Base-by-base conservation (phyloP, 2,329 filamentous ascomycete species). In the Sarocladium kiliense region DNA sequence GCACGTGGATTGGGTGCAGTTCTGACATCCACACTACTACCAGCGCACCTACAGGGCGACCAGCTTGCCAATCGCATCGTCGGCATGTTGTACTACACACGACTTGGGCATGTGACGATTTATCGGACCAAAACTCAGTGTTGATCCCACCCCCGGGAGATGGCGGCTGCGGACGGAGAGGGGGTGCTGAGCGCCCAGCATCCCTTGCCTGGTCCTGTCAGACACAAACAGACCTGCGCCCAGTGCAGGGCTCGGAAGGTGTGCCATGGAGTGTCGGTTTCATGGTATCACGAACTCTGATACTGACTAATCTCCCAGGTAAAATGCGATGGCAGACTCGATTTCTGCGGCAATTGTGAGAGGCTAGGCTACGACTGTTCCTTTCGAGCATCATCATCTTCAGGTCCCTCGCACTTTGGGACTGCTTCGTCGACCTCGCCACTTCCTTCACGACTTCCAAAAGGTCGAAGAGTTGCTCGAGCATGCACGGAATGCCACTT, bases 191-290 rank as follows among this genome's bases (percentile, higher is more conserved):
- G 10, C 37, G n/a, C 37, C 18, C 9, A 18, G n/a, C 10, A 18
- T 11, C 37, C 9, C 6, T 18, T n/a, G 6, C 12, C 41, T 23
- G n/a, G 21, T 10, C 41, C 41, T 25, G 41, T 10, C 21, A 45
- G 27, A 21, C 54, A 12, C 19, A 50, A 27, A 26, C 39, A 55
- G n/a, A 55, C 54, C 18, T 55, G 54, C 54, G 26, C 44, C 5
- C 42, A 50, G 21, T 55, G 54, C 34, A 55, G 54, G 23, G 45
- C 44, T 25, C 54, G 54, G 14, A 55, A 55, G 32, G 54, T 55
- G 18, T n/a, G n/a, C n/a, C n/a, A n/a, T n/a, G n/a, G n/a, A n/a
- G n/a, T n/a, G n/a, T n/a, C n/a, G n/a, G n/a, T n/a, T n/a, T n/a
- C n/a, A n/a, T n/a, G n/a, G n/a, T n/a, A n/a, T n/a, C n/a, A n/a